Conservation (phyloP, 2,329 filamentous ascomycete genomes). For the Boeremia lycopersici region DNA sequence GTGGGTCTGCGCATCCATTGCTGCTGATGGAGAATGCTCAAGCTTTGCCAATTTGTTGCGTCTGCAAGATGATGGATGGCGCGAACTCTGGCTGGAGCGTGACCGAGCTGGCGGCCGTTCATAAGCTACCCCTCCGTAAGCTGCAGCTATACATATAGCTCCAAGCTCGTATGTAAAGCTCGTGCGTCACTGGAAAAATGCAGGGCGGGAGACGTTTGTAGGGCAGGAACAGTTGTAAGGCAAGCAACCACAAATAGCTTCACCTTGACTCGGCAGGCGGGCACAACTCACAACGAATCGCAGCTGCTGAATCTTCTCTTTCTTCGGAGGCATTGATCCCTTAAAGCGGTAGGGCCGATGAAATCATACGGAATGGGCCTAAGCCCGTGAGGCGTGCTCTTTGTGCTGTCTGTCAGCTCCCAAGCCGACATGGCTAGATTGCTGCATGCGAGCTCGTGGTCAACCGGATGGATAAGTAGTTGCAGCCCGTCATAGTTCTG, state of each 20-base stretch:
- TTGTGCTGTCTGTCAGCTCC: constrained; percentile 28
- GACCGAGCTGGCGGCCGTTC: not conserved
- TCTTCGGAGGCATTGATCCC: not conserved
- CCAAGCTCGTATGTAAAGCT: too few species aligned
- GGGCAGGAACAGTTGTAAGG: too few species aligned
- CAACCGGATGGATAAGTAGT: constrained; percentile 23
- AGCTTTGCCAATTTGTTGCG: not conserved
- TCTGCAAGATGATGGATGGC: constrained; percentile 15
- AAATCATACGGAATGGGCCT: constrained; percentile 12
- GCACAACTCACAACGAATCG: too few species aligned
- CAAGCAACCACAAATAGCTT: too few species aligned
- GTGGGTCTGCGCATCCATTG: too few species aligned
- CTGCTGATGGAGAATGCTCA: not conserved
- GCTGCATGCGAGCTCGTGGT: constrained; percentile 22
- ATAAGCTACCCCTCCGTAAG: not conserved
- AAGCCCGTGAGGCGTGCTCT: constrained; percentile 26
- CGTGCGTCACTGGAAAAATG: too few species aligned
- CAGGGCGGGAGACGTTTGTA: too few species aligned
- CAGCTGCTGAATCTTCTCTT: too few species aligned
- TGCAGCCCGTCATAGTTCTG: constrained; percentile 8
- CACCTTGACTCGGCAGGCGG: too few species aligned
- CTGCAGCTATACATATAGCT: not conserved
- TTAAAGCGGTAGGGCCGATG: constrained; percentile 12
- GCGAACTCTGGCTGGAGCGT: not conserved
- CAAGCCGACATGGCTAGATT: constrained; percentile 6